Base-by-base conservation (phyloP, 1,284 basidiomycete genomes). In the Tilletia setariae region DNA sequence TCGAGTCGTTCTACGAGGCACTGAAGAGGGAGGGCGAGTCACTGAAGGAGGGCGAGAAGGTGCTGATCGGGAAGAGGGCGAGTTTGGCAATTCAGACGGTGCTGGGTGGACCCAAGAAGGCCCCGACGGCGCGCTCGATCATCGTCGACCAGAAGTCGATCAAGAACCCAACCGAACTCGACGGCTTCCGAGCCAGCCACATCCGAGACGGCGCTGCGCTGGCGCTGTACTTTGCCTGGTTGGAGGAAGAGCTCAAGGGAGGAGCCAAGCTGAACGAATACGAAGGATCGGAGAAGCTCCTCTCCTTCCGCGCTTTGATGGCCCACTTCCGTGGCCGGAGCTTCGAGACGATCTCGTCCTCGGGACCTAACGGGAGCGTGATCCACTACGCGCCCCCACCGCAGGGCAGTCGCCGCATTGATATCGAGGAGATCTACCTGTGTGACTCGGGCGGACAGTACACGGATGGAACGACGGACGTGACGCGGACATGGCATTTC, bases 381-480 rank as follows among this genome's bases (percentile, higher is more conserved):
- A 97, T 98, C 68, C 95, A 98, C 82, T 98, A 98, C 83, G 85
- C 86, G 1, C 93, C 95, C 1, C 88, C 91, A 65, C 87, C 89
- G n/a, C 83, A 86, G 4, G 87, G 89, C 70, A 92, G 90, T 75
- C 89, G 90, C 0, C 85, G 88, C 21, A 90, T 98, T 72, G 78
- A 80, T 40, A 70, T 72, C 19, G 65, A 73, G 49, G 68, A 79
- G 68, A 72, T 96, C 64, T 98, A 98, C 83, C 86, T 98, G 2
- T 98, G 94, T 78, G 95, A 98, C 83, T 94, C 92, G 25, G 95
- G 95, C 77, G 84, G 87, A 1, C 94, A 98, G 84, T 97, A 90
- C 83, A 84, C 88, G 35, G 94, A 97, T 77, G 94, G 94, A 13
- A 98, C 95, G 0, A 98, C 95, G 0, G 96, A 98, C 79, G 90